phyloP scores from a whole-genome alignment of 768 basidiomycete genomes.

The Cyclocybe cylindracea region DNA sequence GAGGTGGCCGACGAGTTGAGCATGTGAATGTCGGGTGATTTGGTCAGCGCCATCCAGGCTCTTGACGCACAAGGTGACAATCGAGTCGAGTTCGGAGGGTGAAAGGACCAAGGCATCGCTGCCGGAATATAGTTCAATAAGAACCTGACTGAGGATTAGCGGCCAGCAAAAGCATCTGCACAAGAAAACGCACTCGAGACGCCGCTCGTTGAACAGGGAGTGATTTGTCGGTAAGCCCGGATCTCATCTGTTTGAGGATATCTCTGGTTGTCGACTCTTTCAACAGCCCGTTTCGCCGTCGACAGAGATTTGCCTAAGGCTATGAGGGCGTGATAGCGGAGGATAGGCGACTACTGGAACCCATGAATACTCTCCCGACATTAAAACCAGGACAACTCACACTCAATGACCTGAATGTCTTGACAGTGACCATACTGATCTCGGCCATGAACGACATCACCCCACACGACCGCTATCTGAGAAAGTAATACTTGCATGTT shows the following conservation, averaged over 20 bases:
- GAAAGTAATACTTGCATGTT: slow-evolving; percentile 77
- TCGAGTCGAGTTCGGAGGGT: slow-evolving; percentile 72
- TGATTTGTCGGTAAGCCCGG: slow-evolving; percentile 77
- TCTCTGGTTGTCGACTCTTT: slow-evolving; percentile 80
- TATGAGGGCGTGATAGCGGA: slow-evolving; percentile 79
- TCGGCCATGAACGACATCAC: slow-evolving; percentile 97
- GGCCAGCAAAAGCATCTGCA: background rate
- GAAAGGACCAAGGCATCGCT: slow-evolving; percentile 54
- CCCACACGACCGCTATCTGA: slow-evolving; percentile 71
- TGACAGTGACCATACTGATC: slow-evolving; percentile 65
- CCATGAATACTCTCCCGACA: background rate
- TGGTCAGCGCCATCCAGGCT: slow-evolving; percentile 82
- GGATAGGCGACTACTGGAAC: slow-evolving; percentile 62
- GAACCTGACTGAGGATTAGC: slow-evolving; percentile 33
- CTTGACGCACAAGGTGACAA: slow-evolving; percentile 67
- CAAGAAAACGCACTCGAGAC: slow-evolving; percentile 56
- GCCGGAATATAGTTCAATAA: slow-evolving; percentile 57
- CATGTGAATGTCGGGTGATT: slow-evolving; percentile 75
- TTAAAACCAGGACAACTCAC: slow-evolving; percentile 42
- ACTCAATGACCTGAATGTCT: slow-evolving; percentile 69
- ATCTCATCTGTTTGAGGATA: slow-evolving; percentile 79
- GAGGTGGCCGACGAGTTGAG: slow-evolving; percentile 80
- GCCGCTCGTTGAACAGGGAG: slow-evolving; percentile 84
- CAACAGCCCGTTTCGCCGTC: slow-evolving; percentile 78
- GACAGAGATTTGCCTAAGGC: slow-evolving; percentile 79